phyloP scores from a whole-genome alignment of 176 grass and related monocot species.

The Oryza rufipogon region DNA sequence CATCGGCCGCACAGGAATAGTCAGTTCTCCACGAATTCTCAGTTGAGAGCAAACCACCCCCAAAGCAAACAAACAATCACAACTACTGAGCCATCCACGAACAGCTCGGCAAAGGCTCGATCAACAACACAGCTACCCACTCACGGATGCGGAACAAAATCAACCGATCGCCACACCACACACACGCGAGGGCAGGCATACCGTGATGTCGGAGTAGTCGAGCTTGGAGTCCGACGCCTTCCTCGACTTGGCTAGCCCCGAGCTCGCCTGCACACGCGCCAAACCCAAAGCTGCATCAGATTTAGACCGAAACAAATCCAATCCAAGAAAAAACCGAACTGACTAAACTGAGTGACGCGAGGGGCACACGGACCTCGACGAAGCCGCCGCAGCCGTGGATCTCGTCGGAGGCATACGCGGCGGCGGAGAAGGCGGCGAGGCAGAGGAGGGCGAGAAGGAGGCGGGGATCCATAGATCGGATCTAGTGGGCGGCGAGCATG shows the following conservation, averaged over 20 bases:
- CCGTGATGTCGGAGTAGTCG: slow-evolving; percentile 92
- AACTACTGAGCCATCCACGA: background rate
- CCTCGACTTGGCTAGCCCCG: slow-evolving; percentile 68
- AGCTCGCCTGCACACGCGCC: slow-evolving; percentile 64
- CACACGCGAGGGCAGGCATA: slow-evolving; percentile 23
- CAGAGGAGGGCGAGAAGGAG: slow-evolving; percentile 21
- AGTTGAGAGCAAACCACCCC: slow-evolving; percentile 9
- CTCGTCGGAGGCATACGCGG: slow-evolving; percentile 52
- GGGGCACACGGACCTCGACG: slow-evolving; percentile 60
- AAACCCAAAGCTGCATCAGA: slow-evolving; percentile 37
- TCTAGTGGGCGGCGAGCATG: slow-evolving; percentile 40
- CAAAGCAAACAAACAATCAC: slow-evolving; percentile 10
- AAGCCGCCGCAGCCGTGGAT: slow-evolving; percentile 96
- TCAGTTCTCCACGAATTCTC: background rate
- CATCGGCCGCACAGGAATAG: background rate
- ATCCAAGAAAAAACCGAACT: slow-evolving; percentile 12
- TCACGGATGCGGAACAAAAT: background rate
- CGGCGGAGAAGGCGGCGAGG: slow-evolving; percentile 5
- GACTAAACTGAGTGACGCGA: background rate
- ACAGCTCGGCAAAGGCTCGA: background rate
- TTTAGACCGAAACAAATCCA: slow-evolving; percentile 20
- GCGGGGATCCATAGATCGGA: slow-evolving; percentile 54
- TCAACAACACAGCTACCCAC: slow-evolving; percentile 9
- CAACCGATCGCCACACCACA: background rate
- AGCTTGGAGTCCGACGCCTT: slow-evolving; percentile 80